phyloP scores from a whole-genome alignment of 495 filamentous ascomycete species.

The Penicillium pulvis region DNA sequence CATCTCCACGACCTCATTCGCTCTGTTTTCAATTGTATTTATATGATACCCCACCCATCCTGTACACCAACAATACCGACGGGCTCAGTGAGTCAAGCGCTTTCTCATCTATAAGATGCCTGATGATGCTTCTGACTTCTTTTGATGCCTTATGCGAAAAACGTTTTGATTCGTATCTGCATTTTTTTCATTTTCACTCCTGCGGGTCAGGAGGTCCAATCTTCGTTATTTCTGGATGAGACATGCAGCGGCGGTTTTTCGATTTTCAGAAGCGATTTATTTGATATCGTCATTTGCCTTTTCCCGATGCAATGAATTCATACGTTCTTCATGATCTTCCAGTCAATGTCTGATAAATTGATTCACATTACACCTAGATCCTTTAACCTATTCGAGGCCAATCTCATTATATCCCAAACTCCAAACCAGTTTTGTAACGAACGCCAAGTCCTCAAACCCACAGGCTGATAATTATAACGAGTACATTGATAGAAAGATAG shows the following conservation, averaged over 20 bases:
- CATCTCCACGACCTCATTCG: neutral
- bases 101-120: neutral
- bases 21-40: neutral
- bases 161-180: neutral
- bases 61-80: neutral
- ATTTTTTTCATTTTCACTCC: neutral
- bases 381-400: neutral
- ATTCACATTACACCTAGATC: neutral
- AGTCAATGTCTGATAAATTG: neutral
- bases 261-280: neutral
- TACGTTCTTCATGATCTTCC: neutral
- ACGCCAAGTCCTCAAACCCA: conserved; percentile 1
- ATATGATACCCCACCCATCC: conserved; percentile 17
- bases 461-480: neutral
- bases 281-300: neutral
- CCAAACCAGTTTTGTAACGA: neutral
- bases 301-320: neutral
- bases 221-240: neutral
- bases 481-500: neutral
- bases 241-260: neutral
- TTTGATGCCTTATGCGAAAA: conserved; percentile 5
- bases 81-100: neutral
- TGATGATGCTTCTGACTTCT: neutral
- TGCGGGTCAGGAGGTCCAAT: conserved; percentile 8
- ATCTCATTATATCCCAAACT: neutral